Base-by-base conservation (phyloP, 192 early-diverging fungal species). In the Gamsiella multidivaricata region DNA sequence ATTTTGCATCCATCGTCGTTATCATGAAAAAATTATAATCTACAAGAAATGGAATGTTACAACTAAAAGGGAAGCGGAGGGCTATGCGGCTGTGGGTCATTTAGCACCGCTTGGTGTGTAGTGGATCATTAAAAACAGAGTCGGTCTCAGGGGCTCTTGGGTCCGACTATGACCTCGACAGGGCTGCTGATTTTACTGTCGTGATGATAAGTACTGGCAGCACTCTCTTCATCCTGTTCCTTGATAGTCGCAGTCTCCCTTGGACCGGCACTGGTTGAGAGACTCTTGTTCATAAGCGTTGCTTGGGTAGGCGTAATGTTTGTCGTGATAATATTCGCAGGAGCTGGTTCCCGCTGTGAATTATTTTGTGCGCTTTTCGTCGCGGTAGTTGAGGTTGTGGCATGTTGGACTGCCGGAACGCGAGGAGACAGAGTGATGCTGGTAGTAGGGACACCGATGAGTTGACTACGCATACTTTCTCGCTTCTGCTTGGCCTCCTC, bases 401-500 rank as follows among this genome's bases (percentile, higher is more conserved):
- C n/a, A n/a, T n/a, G n/a, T n/a, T n/a, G n/a, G n/a, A n/a, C n/a
- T n/a, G n/a, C 55, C 2, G 53, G 6, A 23, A 51, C 22, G 12
- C 54, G 64, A 3, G 64, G 54, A 33, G 64, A 41, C 4, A 56
- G 28, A 3, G 62, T 37, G 9, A 15, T 25, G 34, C 26, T 23
- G 22, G 23, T 39, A 28, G 29, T 25, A n/a, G 54, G 14, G 51
- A 28, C 8, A 25, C 31, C 20, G 49, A n/a, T 31, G 11, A 29
- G 26, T 17, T 45, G 52, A 43, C 29, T 41, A 8, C 67, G 57
- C 26, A 52, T 47, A 47, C 71, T 75, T 12, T 75, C 71, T 2
- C 50, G 46, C 34, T 54, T 75, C 18, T 9, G 54, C 41, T 69
- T 78, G 28, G 23, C 57, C 23, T 78, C 74, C 9, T 69, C 74